Base-by-base conservation (phyloP, 2,329 filamentous ascomycete species). In the Xylariaceae sp. region DNA sequence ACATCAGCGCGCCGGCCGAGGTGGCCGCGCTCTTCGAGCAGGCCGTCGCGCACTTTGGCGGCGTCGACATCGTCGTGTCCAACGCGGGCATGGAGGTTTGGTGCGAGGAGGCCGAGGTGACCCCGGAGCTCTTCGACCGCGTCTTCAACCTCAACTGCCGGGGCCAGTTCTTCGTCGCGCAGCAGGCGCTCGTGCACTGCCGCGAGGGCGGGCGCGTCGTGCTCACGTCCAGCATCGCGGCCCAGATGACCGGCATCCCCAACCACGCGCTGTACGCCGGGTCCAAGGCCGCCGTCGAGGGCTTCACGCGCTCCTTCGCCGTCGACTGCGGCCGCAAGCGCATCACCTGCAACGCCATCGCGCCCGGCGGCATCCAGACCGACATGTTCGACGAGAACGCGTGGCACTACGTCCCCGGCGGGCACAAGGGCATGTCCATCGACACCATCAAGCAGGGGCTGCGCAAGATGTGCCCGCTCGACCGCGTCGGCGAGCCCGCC, bases 121-220 rank as follows among this genome's bases (percentile, higher is more conserved):
- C 75, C 4, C 73, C 77, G 54, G 79, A 80, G 62, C 78, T 82
- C 46, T 84, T 76, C 61, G 78, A 83, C 59, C 68, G 77, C 47
- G 77, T 83, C 45, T 83, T 84, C 64, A 75, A 76, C 64, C 66
- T 84, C 50, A 84, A 84, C 64, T 70, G 75, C 39, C 68, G 77
- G 25, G 80, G 77, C 29, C 79, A 86, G 60, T 86, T 86, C 67
- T 86, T 87, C 57, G 80, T 87, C 33, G 82, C 80, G 14, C 80
- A 85, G 62, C 77, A 83, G 37, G 83, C 75, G 5, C 81, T 82
- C 59, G 80, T 80, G 62, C 66, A 84, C 61, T 71, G 84, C 43
- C 70, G 79, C 52, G 66, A 73, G 28, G 78, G 82, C 37, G 83
- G 83, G 19, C 70, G 83, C 29, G 72, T 89, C 47, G 75, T 87